Evolutionary conservation across 2,329 filamentous ascomycete species (phyloP).

Genomic region (Alternaria infectoria): DNA sequence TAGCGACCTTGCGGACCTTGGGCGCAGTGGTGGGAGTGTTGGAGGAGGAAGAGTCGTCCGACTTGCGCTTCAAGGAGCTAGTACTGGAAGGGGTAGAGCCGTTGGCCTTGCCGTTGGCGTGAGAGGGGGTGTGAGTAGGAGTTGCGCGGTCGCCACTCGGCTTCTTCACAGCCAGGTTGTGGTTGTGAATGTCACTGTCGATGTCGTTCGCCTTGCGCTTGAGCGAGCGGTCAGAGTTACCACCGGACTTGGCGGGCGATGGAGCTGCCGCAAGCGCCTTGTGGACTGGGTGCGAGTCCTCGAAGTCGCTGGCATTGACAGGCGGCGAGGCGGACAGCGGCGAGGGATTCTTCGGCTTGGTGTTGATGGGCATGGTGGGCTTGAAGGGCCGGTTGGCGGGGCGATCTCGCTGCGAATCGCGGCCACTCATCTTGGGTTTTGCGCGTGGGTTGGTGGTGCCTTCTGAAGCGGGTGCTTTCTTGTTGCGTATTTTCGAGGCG

Average conservation of each 20-base stretch:
- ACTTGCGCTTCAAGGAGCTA: slow-evolving; percentile 54
- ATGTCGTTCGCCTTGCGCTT: slow-evolving; percentile 52
- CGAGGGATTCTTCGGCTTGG: slow-evolving; percentile 66
- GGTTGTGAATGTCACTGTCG: slow-evolving; percentile 47
- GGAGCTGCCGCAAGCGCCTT: slow-evolving; percentile 45
- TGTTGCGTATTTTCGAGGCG: slow-evolving; percentile 34
- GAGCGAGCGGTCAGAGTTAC: slow-evolving; percentile 42
- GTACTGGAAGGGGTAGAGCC: slow-evolving; percentile 38
- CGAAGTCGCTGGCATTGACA: slow-evolving; percentile 65
- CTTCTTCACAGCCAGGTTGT: slow-evolving; percentile 43
- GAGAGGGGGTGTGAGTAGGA: slow-evolving; percentile 37
- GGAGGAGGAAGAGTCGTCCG: slow-evolving; percentile 46
- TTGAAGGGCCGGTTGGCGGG: slow-evolving; percentile 29
- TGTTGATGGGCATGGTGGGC: slow-evolving; percentile 49
- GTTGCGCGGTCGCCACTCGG: slow-evolving; percentile 37
- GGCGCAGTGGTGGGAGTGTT: slow-evolving; percentile 33
- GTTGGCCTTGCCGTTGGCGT: slow-evolving; percentile 35
- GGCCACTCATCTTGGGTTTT: slow-evolving; percentile 38
- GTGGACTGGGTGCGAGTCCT: slow-evolving; percentile 52
- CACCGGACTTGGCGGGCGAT: slow-evolving; percentile 42
- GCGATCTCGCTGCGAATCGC: slow-evolving; percentile 30
- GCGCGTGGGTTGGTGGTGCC: slow-evolving; percentile 31
- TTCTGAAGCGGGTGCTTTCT: slow-evolving; percentile 35
- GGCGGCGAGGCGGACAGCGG: slow-evolving; percentile 67
- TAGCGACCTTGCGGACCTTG: slow-evolving; percentile 44